Evolutionary conservation across 768 basidiomycete species (phyloP), one percentile per base, ranked within the genome.

Genomic region (Boletus subcaerulescens): DNA sequence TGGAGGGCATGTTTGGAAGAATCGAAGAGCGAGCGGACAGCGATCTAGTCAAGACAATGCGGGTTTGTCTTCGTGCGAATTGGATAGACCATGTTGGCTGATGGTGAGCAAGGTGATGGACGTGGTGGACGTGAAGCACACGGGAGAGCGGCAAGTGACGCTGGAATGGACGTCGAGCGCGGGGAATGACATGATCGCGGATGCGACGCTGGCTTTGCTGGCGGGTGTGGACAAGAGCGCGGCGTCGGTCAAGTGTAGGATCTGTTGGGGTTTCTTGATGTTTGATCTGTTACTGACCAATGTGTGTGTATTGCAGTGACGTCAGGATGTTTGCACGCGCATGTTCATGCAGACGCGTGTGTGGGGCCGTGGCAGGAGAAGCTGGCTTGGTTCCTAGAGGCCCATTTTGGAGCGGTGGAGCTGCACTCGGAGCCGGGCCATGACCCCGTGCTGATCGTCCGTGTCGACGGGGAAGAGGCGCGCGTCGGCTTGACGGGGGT

Each of bases 161-260:
- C 74, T 99, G 20, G 93, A 96, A 71, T 99, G 96, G 96, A 86
- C 87, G 41, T 94, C 94, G 0, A 89, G 87, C 61, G 86, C 88
- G 8, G 90, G 88, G 65, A 96, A 93, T 61, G 96, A 99, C 68
- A 98, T 98, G 93, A 89, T 99, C 50, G 96, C 96, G 7, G 96
- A 98, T 69, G 93, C 95, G 14, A 90, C 92, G 0, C 66, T 98
- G 44, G 92, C 92, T 0, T 75, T 98, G 39, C 82, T 98, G 35
- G 84, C 89, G 0, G 89, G 93, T 1, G 91, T 97, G 48, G 95
- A 97, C 71, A 84, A 81, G 61, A 94, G 92, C 65, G 91, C 90
- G n/a, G 93, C 93, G 3, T 95, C 95, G 13, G 92, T 95, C 36
- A 96, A 97, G 77, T 64, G 95, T 52, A 18, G 29, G 57, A 2